These are phyloP conservation scores for Starmera quercuum DNA, from an alignment of 805 yeast genomes.

Conservation along the genomic window DNA sequence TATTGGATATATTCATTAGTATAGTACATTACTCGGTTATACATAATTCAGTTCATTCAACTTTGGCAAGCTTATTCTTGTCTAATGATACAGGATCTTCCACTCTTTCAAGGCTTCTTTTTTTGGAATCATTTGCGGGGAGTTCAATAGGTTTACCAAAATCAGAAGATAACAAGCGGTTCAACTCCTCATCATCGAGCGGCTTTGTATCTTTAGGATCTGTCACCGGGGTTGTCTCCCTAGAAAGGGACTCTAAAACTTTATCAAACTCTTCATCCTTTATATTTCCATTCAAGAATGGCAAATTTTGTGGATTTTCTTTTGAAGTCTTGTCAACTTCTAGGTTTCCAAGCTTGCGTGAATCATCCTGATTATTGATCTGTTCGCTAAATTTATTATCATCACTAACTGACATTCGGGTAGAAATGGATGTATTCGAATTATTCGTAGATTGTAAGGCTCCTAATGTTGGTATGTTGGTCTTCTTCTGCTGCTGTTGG, in stretches of 20 bases:
- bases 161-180: conserved; percentile 15
- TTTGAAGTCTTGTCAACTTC: background rate
- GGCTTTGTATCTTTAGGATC: conserved; percentile 6
- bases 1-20: background rate
- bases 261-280: conserved; percentile 19
- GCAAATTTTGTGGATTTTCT: background rate
- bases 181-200: conserved; percentile 19
- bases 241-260: conserved; percentile 19
- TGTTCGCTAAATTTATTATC: background rate
- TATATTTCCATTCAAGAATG: conserved; percentile 7
- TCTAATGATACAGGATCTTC: background rate
- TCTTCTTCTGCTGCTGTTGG: too few species aligned
- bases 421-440: background rate
- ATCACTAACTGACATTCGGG: background rate
- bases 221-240: conserved; percentile 19
- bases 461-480: too few species aligned
- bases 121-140: background rate
- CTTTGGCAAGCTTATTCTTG: background rate
- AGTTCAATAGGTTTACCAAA: conserved; percentile 5
- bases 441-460: too few species aligned
- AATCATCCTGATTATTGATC: too few species aligned
- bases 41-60: background rate
- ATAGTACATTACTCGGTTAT: background rate
- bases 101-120: conserved; percentile 1
- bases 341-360: too few species aligned